A percentile compares a stretch with the other conserved stretches of the same genome.
These are phyloP conservation scores for Leishmania aethiopica DNA, from an alignment of 208 protist genomes.

Conservation along the genomic window DNA sequence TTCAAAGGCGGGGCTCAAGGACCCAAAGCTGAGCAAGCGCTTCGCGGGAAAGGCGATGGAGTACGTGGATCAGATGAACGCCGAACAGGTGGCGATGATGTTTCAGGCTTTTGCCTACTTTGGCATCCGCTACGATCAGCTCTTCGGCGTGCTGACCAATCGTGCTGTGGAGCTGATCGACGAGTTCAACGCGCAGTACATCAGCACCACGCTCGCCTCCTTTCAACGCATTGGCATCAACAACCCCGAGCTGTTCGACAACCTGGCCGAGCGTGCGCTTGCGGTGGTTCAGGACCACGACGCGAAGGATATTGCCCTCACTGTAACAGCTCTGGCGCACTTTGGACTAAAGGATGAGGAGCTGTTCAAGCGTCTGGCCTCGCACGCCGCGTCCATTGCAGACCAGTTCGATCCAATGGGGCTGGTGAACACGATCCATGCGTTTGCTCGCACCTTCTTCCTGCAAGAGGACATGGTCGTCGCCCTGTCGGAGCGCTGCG, in stretches of 20 bases:
- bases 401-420: constrained; percentile 84
- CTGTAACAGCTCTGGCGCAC: constrained; percentile 88
- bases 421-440: constrained; percentile 89
- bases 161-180: constrained; percentile 92
- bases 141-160: constrained; percentile 93
- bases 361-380: constrained; percentile 89
- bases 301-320: constrained; percentile 80
- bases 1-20: constrained; percentile 85
- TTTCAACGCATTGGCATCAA: constrained; percentile 94
- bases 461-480: constrained; percentile 90
- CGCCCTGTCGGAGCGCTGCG: constrained; percentile 85
- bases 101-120: constrained; percentile 91
- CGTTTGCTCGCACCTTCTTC: constrained; percentile 89
- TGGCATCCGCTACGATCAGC: constrained; percentile 92
- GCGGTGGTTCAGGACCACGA: constrained; percentile 92
- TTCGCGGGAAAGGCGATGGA: constrained; percentile 92
- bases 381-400: constrained; percentile 84
- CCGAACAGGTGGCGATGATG: constrained; percentile 86
- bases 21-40: constrained; percentile 88
- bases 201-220: constrained; percentile 86
- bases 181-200: constrained; percentile 92
- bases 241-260: constrained; percentile 93
- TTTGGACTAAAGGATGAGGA: constrained; percentile 93
- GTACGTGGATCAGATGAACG: constrained; percentile 93
- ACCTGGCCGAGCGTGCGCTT: constrained; percentile 89